Base-by-base conservation (phyloP, 805 yeast genomes). In the Pichia nakasei region DNA sequence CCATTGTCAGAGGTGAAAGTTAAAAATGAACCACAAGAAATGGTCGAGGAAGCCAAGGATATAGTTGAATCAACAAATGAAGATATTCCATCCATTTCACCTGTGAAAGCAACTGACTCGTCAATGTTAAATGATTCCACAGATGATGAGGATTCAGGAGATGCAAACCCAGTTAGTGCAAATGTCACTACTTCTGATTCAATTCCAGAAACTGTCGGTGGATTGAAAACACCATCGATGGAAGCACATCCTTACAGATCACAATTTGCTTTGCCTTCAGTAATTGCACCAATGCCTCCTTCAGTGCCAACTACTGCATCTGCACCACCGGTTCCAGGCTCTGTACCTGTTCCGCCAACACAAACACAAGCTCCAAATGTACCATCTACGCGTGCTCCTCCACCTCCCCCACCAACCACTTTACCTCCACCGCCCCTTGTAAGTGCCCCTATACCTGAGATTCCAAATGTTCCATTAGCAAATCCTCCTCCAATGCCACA, bases 401-500 rank as follows among this genome's bases (percentile, higher is more conserved):
- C 41, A 5, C 31, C 39, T 3, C 29, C 41, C 20, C 32, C 22
- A 12, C 12, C 43, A n/a, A 31, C 26, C 8, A 22, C 21, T 11
- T 4, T n/a, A 21, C 21, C 34, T 7, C 31, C 47, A 18, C 42
- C 20, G 13, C 20, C 42, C 17, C n/a, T 22, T 9, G 17, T 22
- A 21, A 22, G 35, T 24, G 26, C 22, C 5, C 2, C 35, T 17
- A 5, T 17, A 8, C 20, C 18, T 8, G 33, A 39, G 20, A 31
- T 37, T 8, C 37, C 47, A 22, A 36, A 42, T 17, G 36, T 47
- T 33, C 51, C 53, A 29, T 44, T 49, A 15, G 26, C 55, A 8
- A 47, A 44, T 11, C 52, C 58, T 22, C 49, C 54, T 13, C 39
- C 52, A 22, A 51, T 50, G 21, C 52, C 48, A 19, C 44, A 49